Evolutionary conservation across 148 eudicot genomes (phyloP), one percentile per base, ranked within the genome.

Genomic region (Rhododendron simsii): DNA sequence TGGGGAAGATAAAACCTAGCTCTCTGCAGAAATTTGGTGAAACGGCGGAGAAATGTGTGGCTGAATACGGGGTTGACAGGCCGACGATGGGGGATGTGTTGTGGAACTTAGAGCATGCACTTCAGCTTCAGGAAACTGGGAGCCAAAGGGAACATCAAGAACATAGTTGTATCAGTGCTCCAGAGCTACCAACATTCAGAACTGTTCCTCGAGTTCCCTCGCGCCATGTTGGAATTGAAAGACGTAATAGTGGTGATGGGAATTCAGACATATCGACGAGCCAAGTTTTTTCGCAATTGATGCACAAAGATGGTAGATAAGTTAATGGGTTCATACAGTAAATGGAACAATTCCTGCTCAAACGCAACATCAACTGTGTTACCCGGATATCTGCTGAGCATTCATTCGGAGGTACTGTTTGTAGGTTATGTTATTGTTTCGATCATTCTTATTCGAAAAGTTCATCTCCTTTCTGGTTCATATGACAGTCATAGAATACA

Each of bases 31-130:
- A 91, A 88, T 91, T 92, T 80, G 94, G 93, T 28, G 98, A 95
- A 23, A 95, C 98, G 1, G 98, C 99, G 3, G 96, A 93, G 89
- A 96, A 96, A 86, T 96, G 99, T 87, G 91, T 96, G 87, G 93
- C 94, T 23, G 98, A 96, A 1, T 96, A 92, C 81, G 99, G 98
- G 18, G 93, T 92, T 18, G 99, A 96, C 90, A 92, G 99, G 89
- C 99, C 99, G 5, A 92, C 94, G 1, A 96, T 96, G 91, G 99
- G 99, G 2, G 99, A 96, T 74, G 99, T 96, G 74, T 87, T 96
- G 81, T 96, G 99, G 99, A 96, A 95, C 81, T 88, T 96, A 90
- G 99, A 96, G 83, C 83, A 95, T 83, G 94, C 94, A 26, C 91
- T 95, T 86, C 98, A 91, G 87, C 92, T 96, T 44, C 98, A 96